Base-by-base conservation (phyloP, 192 early-diverging fungal genomes). In the Mortierella antarctica region DNA sequence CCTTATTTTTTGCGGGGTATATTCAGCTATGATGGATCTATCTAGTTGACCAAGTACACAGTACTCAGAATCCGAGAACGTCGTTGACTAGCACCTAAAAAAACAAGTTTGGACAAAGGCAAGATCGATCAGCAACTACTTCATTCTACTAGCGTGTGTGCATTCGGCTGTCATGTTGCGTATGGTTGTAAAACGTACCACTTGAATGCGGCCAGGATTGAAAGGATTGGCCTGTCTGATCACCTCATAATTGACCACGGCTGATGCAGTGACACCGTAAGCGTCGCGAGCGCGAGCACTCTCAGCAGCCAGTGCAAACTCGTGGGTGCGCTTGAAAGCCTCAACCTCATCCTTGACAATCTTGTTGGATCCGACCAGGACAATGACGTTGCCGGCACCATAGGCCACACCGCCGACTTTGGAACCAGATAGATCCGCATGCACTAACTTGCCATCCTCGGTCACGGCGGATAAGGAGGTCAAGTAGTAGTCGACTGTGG, bases 341-440 rank as follows among this genome's bases (percentile, higher is more conserved):
- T 73, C 78, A 4, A 44, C 73, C 46, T 65, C 52, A 62, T 81
- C 78, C 64, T 74, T 79, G 58, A 81, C 78, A 61, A 81, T 81
- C 63, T 81, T 81, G 55, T 81, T 81, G 41, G 77, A 50, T 31
- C 78, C 78, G 13, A 50, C 61, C 11, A 81, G 12, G 46, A 81
- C 64, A 45, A 81, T 64, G 6, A 68, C 54, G 20, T 79, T 79
- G 42, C 76, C 52, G 8, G 75, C 57, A 2, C 57, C 68, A 53
- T 70, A 62, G 41, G 64, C 48, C 6, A 65, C 71, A 53, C 78
- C 78, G 17, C 65, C 65, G 39, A 81, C 75, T 49, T 71, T 70
- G 46, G 78, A 74, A 9, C 78, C 78, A 7, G 60, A 63, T 9
- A 76, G 61, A 76, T 76, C 74, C 4, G 54, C 69, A 42, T 70